A percentile compares a stretch with the other conserved stretches of the same genome.
Evolutionary conservation across 176 grass and related monocot species (phyloP).

Genomic region (Bolboschoenus planiculmis): DNA sequence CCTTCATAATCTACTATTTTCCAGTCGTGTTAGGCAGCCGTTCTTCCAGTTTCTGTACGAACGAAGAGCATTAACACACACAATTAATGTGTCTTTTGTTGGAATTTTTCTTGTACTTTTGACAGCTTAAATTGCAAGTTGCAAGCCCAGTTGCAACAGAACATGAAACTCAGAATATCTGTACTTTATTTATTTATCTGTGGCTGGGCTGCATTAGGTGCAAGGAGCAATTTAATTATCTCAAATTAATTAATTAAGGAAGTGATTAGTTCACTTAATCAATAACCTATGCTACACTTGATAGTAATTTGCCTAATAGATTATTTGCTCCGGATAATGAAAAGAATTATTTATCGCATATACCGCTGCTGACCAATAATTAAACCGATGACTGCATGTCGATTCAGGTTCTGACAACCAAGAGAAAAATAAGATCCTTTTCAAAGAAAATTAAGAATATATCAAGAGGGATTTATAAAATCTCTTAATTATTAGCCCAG

Average conservation of each 20-base stretch:
- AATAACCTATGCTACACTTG: background rate
- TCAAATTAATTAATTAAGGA: slow-evolving; percentile 5
- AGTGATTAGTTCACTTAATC: slow-evolving; percentile 15
- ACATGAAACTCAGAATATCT: background rate
- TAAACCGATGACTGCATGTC: background rate
- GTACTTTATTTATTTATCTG: background rate
- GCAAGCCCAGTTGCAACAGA: background rate
- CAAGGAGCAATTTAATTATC: slow-evolving; percentile 5
- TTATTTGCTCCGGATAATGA: background rate
- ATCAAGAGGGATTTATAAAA: background rate
- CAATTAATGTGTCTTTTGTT: background rate
- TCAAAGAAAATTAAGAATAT: background rate
- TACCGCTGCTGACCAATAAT: background rate
- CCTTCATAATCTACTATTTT: background rate
- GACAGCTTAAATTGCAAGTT: slow-evolving; percentile 7
- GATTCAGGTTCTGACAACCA: background rate
- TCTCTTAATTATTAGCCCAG: background rate
- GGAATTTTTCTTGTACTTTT: background rate
- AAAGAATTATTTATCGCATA: background rate
- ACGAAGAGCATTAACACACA: background rate
- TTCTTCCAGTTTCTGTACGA: background rate
- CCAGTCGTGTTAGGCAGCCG: background rate
- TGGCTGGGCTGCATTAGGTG: background rate
- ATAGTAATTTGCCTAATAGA: background rate
- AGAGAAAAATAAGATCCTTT: background rate